A percentile compares a stretch with the other conserved stretches of the same genome.
These are phyloP conservation scores for Blastomyces percursus DNA, from an alignment of 2,329 filamentous ascomycete species.

Conservation along the genomic window DNA sequence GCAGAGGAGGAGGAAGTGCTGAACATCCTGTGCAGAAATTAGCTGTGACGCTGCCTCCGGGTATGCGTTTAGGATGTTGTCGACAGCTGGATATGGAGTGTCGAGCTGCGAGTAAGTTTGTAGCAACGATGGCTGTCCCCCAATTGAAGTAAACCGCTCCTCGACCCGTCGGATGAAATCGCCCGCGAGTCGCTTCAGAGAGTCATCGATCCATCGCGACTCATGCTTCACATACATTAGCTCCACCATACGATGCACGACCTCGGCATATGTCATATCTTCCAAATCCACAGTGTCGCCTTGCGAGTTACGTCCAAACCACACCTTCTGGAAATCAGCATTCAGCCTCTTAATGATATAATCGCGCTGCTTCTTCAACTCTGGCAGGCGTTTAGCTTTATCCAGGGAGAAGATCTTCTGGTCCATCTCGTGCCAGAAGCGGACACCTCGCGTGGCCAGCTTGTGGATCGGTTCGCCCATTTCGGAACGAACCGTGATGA, in stretches of 20 bases:
- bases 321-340: conserved; percentile 92
- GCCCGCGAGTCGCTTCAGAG: conserved; percentile 70
- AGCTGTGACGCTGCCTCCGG: conserved; percentile 81
- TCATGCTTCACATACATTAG: conserved; percentile 88
- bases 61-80: conserved; percentile 70
- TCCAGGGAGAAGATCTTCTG: conserved; percentile 94
- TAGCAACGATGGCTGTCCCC: conserved; percentile 66
- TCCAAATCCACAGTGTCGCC: conserved; percentile 78
- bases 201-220: conserved; percentile 80
- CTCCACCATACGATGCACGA: conserved; percentile 76
- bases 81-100: conserved; percentile 65
- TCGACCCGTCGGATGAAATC: conserved; percentile 96
- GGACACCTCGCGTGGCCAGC: conserved; percentile 87
- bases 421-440: conserved; percentile 98
- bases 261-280: conserved; percentile 90
- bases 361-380: conserved; percentile 76
- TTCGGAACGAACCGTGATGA: conserved; percentile 94
- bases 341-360: conserved; percentile 95
- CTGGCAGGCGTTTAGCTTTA: conserved; percentile 81
- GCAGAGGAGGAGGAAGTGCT: conserved; percentile 90
- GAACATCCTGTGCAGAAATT: conserved; percentile 96
- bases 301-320: conserved; percentile 78
- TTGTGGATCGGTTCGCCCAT: conserved; percentile 99
- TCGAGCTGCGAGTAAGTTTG: conserved; percentile 85
- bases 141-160: conserved; percentile 73